Base-by-base conservation (phyloP, 2,329 filamentous ascomycete genomes). In the Aureobasidium sp. region DNA sequence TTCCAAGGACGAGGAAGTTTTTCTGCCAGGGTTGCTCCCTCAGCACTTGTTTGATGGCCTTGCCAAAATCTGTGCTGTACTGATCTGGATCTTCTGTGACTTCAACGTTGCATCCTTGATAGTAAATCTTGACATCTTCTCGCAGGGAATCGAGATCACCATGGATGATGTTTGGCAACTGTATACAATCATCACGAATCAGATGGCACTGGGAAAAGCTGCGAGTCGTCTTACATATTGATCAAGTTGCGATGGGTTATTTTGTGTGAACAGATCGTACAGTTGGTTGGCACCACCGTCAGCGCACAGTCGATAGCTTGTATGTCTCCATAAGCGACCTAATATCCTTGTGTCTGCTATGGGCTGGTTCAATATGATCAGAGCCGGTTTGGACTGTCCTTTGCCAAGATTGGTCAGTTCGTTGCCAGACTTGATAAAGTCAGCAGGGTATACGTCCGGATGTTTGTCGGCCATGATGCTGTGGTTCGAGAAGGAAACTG, bases 281-380 rank as follows among this genome's bases (percentile, higher is more conserved):
- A 97, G 81, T 40, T 85, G 82, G 70, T 97, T 96, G 49, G 92
- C 92, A 27, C 91, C 94, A 61, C 92, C 94, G 76, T 99, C 94
- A 31, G 91, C 94, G 63, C 91, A 96, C 59, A 97, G 80, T 27
- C 82, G 83, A 64, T 86, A 81, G 24, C 76, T 77, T 58, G 89
- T 87, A 64, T 79, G 76, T 29, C 70, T 69, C 75, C 79, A 80
- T 14, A 82, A 70, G 12, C 73, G 72, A 33, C 72, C 68, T 64
- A 82, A 76, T 14, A 76, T 78, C 72, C 81, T 80, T 78, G 67
- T 83, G 69, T 71, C 71, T 14, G 67, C 75, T 62, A 88, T 80
- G 31, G 83, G 83, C 65, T 86, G 84, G 67, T 88, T 86, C 19
- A 88, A 75, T 47, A 87, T 75, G 48, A 88, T 69, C 45, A 88